Base-by-base conservation (phyloP, 2,329 filamentous ascomycete genomes). In the Aspergillus bombycis region DNA sequence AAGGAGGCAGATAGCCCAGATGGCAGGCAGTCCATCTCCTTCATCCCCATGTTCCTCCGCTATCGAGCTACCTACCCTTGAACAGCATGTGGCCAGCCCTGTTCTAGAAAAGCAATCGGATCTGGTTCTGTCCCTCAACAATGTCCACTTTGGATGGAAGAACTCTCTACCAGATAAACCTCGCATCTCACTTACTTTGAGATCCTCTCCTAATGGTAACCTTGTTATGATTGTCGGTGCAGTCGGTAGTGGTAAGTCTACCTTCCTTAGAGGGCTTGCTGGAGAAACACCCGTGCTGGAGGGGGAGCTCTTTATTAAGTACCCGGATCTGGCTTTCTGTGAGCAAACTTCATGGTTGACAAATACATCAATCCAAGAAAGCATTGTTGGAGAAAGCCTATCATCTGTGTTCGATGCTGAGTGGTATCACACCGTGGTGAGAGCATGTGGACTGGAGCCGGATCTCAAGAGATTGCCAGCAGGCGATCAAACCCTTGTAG, bases 241-340 rank as follows among this genome's bases (percentile, higher is more conserved):
- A n/a, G 78, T 82, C n/a, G 82, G 79, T 6, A 79, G 78, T 63
- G 82, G 82, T 3, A 84, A 84, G 65, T 83, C 81, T 8, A 82
- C 80, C 0, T 70, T 83, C 11, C 70, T 78, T 11, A 75, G 75
- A 59, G 67, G 68, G 6, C 56, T 79, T 1, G 65, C 78, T 1
- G 72, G 74, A 53, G 77, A 79, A 46, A 70, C 71, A 3, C 58
- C 64, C 1, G 21, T 70, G 10, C 26, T 65, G 3, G 60, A 65
- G 19, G 68, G 67, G 2, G 57, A 67, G 1, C 9, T 67, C 61
- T 60, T 64, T 52, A 54, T 70, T 1, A 61, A 58, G 32, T 58
- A 66, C 41, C 60, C 59, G 10, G 65, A 70, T 30, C 45, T 73
- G 8, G 71, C 72, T 3, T 75, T 69, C 52, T 75, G 72, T 60